A percentile compares a stretch with the other conserved stretches of the same genome.
Evolutionary conservation across 2,329 filamentous ascomycete species (phyloP).

Genomic region (Calonectria multiphialidica): DNA sequence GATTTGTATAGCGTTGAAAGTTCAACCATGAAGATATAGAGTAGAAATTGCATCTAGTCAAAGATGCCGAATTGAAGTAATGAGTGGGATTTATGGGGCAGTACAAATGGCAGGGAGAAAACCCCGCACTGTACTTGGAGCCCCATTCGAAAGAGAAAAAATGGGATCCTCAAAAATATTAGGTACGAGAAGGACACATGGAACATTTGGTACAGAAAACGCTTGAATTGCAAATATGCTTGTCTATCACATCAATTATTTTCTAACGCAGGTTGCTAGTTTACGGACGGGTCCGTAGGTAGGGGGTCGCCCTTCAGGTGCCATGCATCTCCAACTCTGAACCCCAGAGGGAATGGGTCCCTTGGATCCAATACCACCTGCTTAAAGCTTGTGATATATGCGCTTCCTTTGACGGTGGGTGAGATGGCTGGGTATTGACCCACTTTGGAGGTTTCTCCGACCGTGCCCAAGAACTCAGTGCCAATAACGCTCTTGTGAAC

Average conservation of each 20-base stretch:
- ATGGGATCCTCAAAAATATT: too few relatives aligned
- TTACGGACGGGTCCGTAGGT: neutral
- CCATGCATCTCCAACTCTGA: constrained; percentile 31
- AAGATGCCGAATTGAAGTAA: too few relatives aligned
- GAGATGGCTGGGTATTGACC: constrained; percentile 24
- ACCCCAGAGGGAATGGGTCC: constrained; percentile 29
- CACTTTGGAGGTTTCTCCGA: constrained; percentile 18
- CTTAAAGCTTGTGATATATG: constrained; percentile 34
- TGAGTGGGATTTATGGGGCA: too few relatives aligned
- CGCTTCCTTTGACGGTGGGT: constrained; percentile 25
- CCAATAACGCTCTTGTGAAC: constrained; percentile 28
- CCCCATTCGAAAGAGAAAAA: too few relatives aligned
- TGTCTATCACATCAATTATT: neutral
- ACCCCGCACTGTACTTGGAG: too few relatives aligned
- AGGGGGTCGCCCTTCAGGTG: constrained; percentile 3
- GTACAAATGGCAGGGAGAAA: too few relatives aligned
- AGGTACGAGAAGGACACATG: too few relatives aligned
- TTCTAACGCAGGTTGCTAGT: neutral
- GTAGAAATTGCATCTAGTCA: too few relatives aligned
- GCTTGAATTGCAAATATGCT: neutral
- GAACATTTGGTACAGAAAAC: neutral
- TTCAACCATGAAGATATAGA: too few relatives aligned
- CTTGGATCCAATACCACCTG: constrained; percentile 29
- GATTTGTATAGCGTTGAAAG: too few relatives aligned
- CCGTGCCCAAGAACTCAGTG: constrained; percentile 24